These are phyloP conservation scores for Hyphopichia khmerensis DNA, from an alignment of 1,139 yeast species.

Conservation along the genomic window DNA sequence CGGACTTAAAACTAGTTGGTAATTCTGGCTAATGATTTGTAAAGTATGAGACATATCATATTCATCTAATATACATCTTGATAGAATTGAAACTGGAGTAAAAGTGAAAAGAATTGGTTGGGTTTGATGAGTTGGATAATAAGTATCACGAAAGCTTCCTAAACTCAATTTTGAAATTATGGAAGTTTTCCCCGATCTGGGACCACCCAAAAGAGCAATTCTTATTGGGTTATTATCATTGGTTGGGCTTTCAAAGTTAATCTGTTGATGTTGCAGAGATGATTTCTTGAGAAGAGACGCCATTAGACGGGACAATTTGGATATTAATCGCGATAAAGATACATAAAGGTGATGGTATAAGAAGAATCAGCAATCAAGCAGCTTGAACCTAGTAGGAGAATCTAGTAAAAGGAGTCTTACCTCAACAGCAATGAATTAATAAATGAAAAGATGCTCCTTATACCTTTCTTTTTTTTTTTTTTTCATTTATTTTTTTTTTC, in stretches of 20 bases:
- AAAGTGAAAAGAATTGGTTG: constrained; percentile 56
- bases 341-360: neutral
- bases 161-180: constrained; percentile 50
- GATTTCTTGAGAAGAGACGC: constrained; percentile 4
- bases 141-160: constrained; percentile 51
- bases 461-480: too few relatives aligned
- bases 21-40: constrained; percentile 10
- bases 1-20: constrained; percentile 25
- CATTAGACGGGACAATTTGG: neutral
- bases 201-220: constrained; percentile 58
- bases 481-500: too few relatives aligned
- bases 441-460: too few relatives aligned
- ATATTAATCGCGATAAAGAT: neutral
- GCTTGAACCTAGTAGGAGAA: too few relatives aligned
- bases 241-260: neutral
- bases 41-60: constrained; percentile 16
- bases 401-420: too few relatives aligned
- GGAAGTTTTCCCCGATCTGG: constrained; percentile 51
- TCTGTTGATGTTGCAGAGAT: neutral
- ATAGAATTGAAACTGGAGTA: constrained; percentile 36
- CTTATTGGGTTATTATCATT: constrained; percentile 44
- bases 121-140: constrained; percentile 65
- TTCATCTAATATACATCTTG: constrained; percentile 51
- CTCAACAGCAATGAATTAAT: too few relatives aligned
- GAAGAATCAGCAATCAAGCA: too few relatives aligned